These are phyloP conservation scores for Vitis hybrid DNA, from an alignment of 177 flowering plant genomes.

Conservation along the genomic window DNA sequence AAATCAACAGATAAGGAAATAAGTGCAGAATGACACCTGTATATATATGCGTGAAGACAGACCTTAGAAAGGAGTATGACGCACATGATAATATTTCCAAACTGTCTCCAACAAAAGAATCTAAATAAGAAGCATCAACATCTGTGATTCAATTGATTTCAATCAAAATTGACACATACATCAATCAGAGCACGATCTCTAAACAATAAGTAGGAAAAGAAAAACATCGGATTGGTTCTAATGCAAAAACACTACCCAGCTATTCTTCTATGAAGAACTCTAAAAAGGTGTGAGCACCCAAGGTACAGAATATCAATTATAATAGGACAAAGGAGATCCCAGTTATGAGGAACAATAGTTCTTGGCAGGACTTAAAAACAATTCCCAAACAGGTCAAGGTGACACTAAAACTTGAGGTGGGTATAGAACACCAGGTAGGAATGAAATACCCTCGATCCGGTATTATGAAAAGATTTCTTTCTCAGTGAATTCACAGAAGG, in stretches of 20 bases:
- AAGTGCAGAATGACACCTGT: conserved; percentile 68
- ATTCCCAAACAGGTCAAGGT: background rate
- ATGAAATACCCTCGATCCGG: conserved; percentile 12
- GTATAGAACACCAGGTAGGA: background rate
- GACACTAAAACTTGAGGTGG: background rate
- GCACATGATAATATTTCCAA: conserved; percentile 51
- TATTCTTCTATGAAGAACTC: background rate
- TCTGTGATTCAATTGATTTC: conserved; percentile 33
- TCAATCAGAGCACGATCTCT: conserved; percentile 6
- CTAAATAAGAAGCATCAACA: conserved; percentile 38
- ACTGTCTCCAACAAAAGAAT: conserved; percentile 51
- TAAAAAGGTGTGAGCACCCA: conserved; percentile 1
- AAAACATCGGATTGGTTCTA: background rate
- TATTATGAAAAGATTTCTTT: conserved; percentile 7
- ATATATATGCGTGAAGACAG: conserved; percentile 39
- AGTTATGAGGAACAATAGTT: background rate
- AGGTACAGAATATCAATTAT: conserved; percentile 1
- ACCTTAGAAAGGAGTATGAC: conserved; percentile 53
- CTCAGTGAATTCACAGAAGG: conserved; percentile 10
- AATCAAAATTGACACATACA: conserved; percentile 24
- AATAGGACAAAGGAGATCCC: background rate
- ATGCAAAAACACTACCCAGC: background rate
- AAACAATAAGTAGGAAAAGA: conserved; percentile 1
- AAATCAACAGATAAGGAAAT: conserved; percentile 31
- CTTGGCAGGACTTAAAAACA: background rate